Base-by-base conservation (phyloP, 495 filamentous ascomycete species). In the Neurospora sp. region DNA sequence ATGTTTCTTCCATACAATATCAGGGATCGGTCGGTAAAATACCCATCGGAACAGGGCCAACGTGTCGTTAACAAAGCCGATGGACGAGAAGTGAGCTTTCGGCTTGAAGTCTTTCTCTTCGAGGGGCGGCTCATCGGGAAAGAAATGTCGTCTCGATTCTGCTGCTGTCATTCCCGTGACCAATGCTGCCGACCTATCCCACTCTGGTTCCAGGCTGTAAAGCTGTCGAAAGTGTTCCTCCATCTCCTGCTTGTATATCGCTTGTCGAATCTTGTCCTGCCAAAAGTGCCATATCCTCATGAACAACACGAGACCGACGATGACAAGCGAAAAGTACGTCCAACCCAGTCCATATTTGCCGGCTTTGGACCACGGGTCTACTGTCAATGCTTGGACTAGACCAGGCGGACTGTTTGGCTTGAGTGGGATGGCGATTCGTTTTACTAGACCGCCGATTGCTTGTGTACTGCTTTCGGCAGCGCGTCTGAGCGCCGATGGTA, bases 331-430 rank as follows among this genome's bases (percentile, higher is more conserved):
- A 76, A 97, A 96, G 80, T 95, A 97, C 4, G 93, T 91, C 90
- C 93, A 96, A 41, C 91, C 93, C 72, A 93, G 81, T n/a, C 86
- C 93, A 82, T 97, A 97, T 84, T 96, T 95, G 14, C 91, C 92
- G n/a, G 93, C 89, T 79, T 92, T 79, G 12, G 79, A 85, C 91
- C 91, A 97, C 69, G 93, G 91, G 82, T 97, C 94, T 79, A 91
- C 83, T 18, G 90, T 91, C 78, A 88, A 88, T 38, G 94, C 93
- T 78, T 91, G 90, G 18, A 92, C 84, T 44, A 95, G 86, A 4
- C 88, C 91, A 4, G 89, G 85, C 4, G 93, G 91, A 76, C 88
- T 93, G 44, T 88, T 91, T 71, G 89, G 86, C 73, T 86, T 91
- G 77, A 91, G 84, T 5, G 91, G 90, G 75, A 96, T 91, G 76